Evolutionary conservation across 768 basidiomycete species (phyloP).

Genomic region (Xerocomus brunneocitrinus): DNA sequence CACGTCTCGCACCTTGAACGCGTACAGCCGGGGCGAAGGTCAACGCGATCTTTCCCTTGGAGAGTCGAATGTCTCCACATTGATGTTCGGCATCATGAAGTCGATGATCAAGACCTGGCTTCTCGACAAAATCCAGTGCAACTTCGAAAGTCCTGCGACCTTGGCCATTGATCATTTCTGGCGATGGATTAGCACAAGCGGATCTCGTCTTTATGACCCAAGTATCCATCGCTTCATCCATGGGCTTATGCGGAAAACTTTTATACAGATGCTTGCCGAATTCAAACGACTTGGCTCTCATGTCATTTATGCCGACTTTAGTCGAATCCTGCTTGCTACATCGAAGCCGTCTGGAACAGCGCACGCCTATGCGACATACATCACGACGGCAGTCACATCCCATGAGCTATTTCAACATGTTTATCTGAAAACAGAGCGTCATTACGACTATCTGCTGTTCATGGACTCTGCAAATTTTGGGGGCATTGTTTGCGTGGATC

Average conservation of each 20-base stretch:
- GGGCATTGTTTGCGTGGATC: constrained; percentile 82
- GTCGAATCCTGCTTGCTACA: constrained; percentile 84
- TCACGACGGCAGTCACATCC: constrained; percentile 87
- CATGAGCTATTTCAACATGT: constrained; percentile 96
- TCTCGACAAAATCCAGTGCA: constrained; percentile 72
- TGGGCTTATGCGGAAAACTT: constrained; percentile 96
- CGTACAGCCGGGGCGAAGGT: constrained; percentile 65
- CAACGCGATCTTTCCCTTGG: constrained; percentile 76
- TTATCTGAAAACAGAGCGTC: constrained; percentile 78
- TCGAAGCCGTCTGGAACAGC: constrained; percentile 95
- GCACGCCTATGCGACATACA: constrained; percentile 92
- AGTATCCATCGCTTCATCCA: constrained; percentile 91
- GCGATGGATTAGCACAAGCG: constrained; percentile 89
- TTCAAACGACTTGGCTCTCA: constrained; percentile 93
- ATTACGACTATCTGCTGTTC: constrained; percentile 91
- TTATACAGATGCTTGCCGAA: constrained; percentile 94
- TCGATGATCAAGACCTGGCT: constrained; percentile 89
- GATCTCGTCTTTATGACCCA: constrained; percentile 86
- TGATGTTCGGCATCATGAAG: constrained; percentile 82
- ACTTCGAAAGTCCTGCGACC: constrained; percentile 61
- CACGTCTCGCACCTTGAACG: constrained; percentile 83
- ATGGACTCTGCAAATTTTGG: constrained; percentile 95
- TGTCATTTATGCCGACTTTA: constrained; percentile 92
- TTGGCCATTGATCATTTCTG: constrained; percentile 91
- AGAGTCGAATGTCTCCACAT: constrained; percentile 82